A percentile compares a stretch with the other conserved stretches of the same genome.
These are phyloP conservation scores for Emmonsiellopsis sp. DNA, from an alignment of 2,329 filamentous ascomycete species.

Conservation along the genomic window DNA sequence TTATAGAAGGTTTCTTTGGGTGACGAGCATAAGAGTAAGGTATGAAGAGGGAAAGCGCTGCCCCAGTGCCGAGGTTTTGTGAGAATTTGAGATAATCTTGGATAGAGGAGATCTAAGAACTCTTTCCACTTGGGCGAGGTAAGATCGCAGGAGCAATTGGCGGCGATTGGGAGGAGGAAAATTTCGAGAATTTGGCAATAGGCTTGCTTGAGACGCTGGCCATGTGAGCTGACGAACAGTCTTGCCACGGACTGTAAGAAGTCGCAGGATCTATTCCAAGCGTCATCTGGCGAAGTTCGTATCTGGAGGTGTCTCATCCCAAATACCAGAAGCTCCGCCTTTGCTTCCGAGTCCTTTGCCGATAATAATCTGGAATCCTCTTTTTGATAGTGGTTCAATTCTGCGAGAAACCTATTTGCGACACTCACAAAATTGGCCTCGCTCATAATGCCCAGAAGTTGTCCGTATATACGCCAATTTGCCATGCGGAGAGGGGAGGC, in stretches of 20 bases:
- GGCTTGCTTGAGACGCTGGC: slow-evolving; percentile 81
- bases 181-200: slow-evolving; percentile 90
- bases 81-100: slow-evolving; percentile 73
- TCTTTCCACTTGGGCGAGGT: slow-evolving; percentile 77
- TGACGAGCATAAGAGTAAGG: slow-evolving; percentile 79
- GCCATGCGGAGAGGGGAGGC: slow-evolving; percentile 73
- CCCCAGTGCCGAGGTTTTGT: slow-evolving; percentile 88
- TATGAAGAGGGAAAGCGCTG: slow-evolving; percentile 78
- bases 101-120: slow-evolving; percentile 68
- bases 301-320: slow-evolving; percentile 87
- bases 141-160: slow-evolving; percentile 67
- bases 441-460: slow-evolving; percentile 93
- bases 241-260: slow-evolving; percentile 75
- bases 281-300: slow-evolving; percentile 60
- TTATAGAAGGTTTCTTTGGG: slow-evolving; percentile 71
- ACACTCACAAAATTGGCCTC: slow-evolving; percentile 82
- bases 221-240: slow-evolving; percentile 76
- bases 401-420: slow-evolving; percentile 68
- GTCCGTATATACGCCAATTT: slow-evolving; percentile 92
- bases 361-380: slow-evolving; percentile 49
- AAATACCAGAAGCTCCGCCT: slow-evolving; percentile 75
- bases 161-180: slow-evolving; percentile 77
- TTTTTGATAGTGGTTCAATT: slow-evolving; percentile 69
- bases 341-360: slow-evolving; percentile 60
- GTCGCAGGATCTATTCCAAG: slow-evolving; percentile 80